Conservation (phyloP, 768 basidiomycete genomes). For the Amanita subjunquillea region DNA sequence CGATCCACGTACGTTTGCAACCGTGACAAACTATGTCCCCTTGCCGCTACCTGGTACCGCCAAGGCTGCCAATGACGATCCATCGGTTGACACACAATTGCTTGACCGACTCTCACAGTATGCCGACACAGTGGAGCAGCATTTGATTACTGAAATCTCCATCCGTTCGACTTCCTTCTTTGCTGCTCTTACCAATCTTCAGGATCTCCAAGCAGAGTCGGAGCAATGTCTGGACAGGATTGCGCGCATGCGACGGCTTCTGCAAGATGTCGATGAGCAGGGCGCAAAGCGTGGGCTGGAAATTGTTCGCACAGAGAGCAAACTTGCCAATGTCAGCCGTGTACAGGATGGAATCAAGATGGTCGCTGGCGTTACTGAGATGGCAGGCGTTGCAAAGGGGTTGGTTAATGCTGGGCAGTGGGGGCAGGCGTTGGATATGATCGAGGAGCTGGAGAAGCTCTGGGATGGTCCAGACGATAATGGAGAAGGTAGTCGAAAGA, state of each 20-base stretch:
- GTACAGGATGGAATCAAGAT: slow-evolving; percentile 56
- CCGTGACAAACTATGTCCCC: slow-evolving; percentile 69
- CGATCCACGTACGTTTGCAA: slow-evolving; percentile 65
- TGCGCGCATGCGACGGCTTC: slow-evolving; percentile 53
- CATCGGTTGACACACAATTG: slow-evolving; percentile 29
- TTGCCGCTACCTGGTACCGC: slow-evolving; percentile 45
- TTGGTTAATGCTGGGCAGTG: slow-evolving; percentile 83
- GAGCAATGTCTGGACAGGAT: slow-evolving; percentile 74
- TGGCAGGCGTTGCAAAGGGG: slow-evolving; percentile 57
- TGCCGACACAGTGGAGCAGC: slow-evolving; percentile 89
- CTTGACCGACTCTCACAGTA: slow-evolving; percentile 88
- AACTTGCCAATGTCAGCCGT: slow-evolving; percentile 46
- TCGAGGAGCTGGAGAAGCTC: slow-evolving; percentile 55
- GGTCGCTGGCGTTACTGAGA: slow-evolving; percentile 66
- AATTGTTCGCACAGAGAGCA: slow-evolving; percentile 54
- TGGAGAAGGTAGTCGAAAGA: not conserved
- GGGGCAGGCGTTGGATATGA: slow-evolving; percentile 71
- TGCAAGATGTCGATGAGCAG: slow-evolving; percentile 68
- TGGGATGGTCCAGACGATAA: slow-evolving; percentile 27
- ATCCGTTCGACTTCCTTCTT: slow-evolving; percentile 91
- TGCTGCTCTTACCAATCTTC: slow-evolving; percentile 87
- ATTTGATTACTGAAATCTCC: slow-evolving; percentile 88
- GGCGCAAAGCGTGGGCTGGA: slow-evolving; percentile 74
- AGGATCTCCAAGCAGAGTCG: slow-evolving; percentile 86
- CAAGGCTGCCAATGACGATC: not conserved